Evolutionary conservation across 495 filamentous ascomycete species (phyloP).

Genomic region (Hypoxylon trugodes): DNA sequence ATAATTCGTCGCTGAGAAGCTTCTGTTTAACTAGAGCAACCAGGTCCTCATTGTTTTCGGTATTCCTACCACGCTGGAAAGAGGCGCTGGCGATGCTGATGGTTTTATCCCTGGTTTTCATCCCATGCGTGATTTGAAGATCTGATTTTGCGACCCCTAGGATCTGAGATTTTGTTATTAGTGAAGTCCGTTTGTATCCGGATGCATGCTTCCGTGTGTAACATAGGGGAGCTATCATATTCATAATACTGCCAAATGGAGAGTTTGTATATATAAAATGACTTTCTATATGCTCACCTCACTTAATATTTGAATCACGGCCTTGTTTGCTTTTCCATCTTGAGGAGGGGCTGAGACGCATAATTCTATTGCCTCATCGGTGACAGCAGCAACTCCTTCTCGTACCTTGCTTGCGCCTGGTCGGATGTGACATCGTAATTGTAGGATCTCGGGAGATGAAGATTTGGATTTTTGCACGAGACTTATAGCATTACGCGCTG

Average conservation of each 20-base stretch:
- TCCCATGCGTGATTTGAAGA: constrained; percentile 68
- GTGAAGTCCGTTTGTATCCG: too few relatives aligned
- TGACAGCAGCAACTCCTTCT: constrained; percentile 64
- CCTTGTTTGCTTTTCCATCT: constrained; percentile 73
- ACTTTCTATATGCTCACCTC: constrained; percentile 54
- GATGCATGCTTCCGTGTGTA: too few relatives aligned
- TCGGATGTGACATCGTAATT: constrained; percentile 68
- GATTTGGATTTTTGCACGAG: constrained; percentile 46
- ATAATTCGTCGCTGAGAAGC: constrained; percentile 26
- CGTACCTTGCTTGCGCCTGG: constrained; percentile 68
- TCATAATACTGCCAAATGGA: constrained; percentile 3
- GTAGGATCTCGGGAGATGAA: constrained; percentile 47
- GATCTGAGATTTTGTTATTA: constrained; percentile 16
- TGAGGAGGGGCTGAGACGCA: constrained; percentile 69
- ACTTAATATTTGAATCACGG: constrained; percentile 69
- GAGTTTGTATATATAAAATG: background rate
- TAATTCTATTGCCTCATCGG: constrained; percentile 64
- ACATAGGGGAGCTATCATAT: too few relatives aligned
- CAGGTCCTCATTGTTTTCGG: constrained; percentile 17
- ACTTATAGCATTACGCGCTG: constrained; percentile 39
- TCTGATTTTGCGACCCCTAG: constrained; percentile 69
- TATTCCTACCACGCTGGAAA: constrained; percentile 31
- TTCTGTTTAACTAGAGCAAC: constrained; percentile 35
- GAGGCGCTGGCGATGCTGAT: constrained; percentile 48
- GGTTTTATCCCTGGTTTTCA: constrained; percentile 70